phyloP scores from a whole-genome alignment of 805 yeast species.

The Saturnispora sanitii region DNA sequence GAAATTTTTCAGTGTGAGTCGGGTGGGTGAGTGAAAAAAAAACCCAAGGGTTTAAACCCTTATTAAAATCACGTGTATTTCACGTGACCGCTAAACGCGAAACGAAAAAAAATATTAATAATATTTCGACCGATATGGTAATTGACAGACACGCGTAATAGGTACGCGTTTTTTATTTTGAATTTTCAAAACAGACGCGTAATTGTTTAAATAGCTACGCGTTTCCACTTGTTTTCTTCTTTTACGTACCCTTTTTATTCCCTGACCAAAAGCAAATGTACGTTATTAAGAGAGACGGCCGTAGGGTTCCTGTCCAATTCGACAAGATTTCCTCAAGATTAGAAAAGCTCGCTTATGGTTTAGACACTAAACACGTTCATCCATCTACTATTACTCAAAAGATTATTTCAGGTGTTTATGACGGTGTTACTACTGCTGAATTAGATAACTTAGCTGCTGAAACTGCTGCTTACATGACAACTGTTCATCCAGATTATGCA shows the following conservation, averaged over 20 bases:
- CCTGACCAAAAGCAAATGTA: constrained; percentile 39
- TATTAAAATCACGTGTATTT: not conserved
- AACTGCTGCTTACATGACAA: constrained; percentile 95
- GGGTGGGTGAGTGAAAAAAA: too few relatives aligned
- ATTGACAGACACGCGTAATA: constrained; percentile 7
- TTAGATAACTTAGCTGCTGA: constrained; percentile 79
- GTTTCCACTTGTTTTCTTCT: not conserved
- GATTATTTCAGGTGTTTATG: constrained; percentile 92
- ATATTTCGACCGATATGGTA: not conserved
- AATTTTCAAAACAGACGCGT: constrained; percentile 5
- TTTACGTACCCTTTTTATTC: not conserved
- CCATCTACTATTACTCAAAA: constrained; percentile 94
- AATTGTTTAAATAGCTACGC: constrained; percentile 6
- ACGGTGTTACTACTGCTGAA: constrained; percentile 92
- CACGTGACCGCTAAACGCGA: not conserved
- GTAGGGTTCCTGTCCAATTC: constrained; percentile 86
- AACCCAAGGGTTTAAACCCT: not conserved
- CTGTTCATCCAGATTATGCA: constrained; percentile 97
- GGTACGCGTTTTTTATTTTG: not conserved
- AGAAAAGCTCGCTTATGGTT: constrained; percentile 87
- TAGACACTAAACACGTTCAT: constrained; percentile 85
- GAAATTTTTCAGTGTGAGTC: too few relatives aligned
- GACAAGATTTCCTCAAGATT: constrained; percentile 95
- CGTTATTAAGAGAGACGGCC: constrained; percentile 89
- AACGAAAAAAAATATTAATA: not conserved